Percentiles rank a stretch among this genome's conserved stretches.
Conservation (phyloP, 371 early-diverging fungal species). For the Dinochytrium kinnereticum region DNA sequence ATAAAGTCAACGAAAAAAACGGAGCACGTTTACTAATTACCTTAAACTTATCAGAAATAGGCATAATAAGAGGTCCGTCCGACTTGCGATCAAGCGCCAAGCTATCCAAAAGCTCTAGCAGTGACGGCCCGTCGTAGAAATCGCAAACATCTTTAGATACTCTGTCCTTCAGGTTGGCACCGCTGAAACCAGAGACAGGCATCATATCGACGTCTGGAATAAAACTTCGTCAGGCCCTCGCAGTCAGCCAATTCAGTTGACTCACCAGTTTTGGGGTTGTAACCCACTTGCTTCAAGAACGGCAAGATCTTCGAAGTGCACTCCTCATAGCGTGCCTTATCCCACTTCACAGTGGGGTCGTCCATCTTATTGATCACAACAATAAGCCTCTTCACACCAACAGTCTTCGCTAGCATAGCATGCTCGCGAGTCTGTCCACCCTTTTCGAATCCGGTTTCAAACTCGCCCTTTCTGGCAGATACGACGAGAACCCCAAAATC, state of each 20-base stretch:
- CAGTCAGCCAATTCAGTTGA: too few relatives aligned
- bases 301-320: constrained; percentile 81
- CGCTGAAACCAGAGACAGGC: constrained; percentile 96
- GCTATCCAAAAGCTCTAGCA: constrained; percentile 84
- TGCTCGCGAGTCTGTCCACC: constrained; percentile 99
- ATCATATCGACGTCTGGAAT: constrained; percentile 74
- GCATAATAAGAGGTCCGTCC: constrained; percentile 89
- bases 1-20: not conserved
- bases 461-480: constrained; percentile 99
- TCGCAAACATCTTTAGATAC: constrained; percentile 63
- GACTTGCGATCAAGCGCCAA: constrained; percentile 85
- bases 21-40: constrained; percentile 37
- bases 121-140: constrained; percentile 93
- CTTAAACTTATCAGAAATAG: constrained; percentile 92
- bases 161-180: constrained; percentile 93
- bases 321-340: constrained; percentile 92
- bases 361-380: constrained; percentile 99
- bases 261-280: constrained; percentile 78
- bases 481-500: constrained; percentile 98
- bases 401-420: constrained; percentile 94
- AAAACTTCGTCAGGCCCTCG: too few relatives aligned
- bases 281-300: constrained; percentile 92
- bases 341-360: constrained; percentile 94
- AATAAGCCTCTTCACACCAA: constrained; percentile 91
- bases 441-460: constrained; percentile 99